Conservation (phyloP, 2,329 filamentous ascomycete genomes). For the Colletotrichum sansevieriae region DNA sequence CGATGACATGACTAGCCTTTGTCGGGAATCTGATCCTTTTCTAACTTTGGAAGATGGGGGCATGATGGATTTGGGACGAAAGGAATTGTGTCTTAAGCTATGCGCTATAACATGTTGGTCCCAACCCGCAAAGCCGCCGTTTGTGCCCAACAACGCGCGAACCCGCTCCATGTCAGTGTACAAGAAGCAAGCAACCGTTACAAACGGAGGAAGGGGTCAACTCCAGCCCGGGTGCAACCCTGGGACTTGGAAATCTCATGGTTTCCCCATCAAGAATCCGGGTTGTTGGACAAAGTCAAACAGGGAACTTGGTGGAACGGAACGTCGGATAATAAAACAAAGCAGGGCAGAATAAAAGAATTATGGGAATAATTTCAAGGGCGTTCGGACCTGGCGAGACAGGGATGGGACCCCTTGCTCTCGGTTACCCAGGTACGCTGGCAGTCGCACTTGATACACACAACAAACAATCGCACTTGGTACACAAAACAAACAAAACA, state of each 20-base stretch:
- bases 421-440: slow-evolving; percentile 26
- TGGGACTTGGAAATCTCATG: slow-evolving; percentile 33
- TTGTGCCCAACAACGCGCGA: slow-evolving; percentile 28
- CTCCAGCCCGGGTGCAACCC: slow-evolving; percentile 31
- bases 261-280: slow-evolving; percentile 28
- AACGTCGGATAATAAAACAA: slow-evolving; percentile 15
- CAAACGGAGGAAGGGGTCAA: slow-evolving; percentile 10
- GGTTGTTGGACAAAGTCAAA: slow-evolving; percentile 33
- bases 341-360: slow-evolving; percentile 34
- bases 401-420: slow-evolving; percentile 12
- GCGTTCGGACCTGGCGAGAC: slow-evolving; percentile 11
- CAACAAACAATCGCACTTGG: slow-evolving; percentile 31
- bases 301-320: slow-evolving; percentile 37
- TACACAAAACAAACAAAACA: slow-evolving; percentile 30
- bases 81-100: slow-evolving; percentile 15
- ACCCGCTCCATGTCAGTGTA: slow-evolving; percentile 2
- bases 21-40: slow-evolving; percentile 25
- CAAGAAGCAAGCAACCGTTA: slow-evolving; percentile 24
- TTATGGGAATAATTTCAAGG: not conserved
- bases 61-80: slow-evolving; percentile 28
- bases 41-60: slow-evolving; percentile 33
- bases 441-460: slow-evolving; percentile 10
- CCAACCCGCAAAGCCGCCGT: slow-evolving; percentile 16
- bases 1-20: slow-evolving; percentile 39
- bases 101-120: slow-evolving; percentile 32